Evolutionary conservation across 768 basidiomycete species (phyloP).

Genomic region (Rhizopogon vinicolor): DNA sequence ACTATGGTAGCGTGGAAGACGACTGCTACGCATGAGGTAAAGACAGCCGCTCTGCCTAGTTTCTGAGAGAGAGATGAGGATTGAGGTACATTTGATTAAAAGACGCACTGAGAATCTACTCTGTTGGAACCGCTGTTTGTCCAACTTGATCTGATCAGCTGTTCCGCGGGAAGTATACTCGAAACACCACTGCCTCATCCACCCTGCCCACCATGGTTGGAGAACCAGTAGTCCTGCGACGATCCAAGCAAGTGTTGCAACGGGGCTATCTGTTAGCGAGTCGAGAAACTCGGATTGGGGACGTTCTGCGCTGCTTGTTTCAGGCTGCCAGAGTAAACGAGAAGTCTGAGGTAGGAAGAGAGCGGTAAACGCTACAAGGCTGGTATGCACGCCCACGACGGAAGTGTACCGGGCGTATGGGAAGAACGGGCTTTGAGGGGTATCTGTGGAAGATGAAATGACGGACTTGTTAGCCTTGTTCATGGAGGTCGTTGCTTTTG

Average conservation of each 20-base stretch:
- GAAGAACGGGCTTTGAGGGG: constrained; percentile 20
- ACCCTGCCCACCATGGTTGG: constrained; percentile 70
- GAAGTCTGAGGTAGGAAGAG: constrained; percentile 68
- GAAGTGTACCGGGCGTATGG: constrained; percentile 61
- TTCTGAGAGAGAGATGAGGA: constrained; percentile 33
- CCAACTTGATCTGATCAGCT: constrained; percentile 37
- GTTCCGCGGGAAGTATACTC: constrained; percentile 36
- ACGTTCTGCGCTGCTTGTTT: constrained; percentile 39
- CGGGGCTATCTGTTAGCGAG: constrained; percentile 57
- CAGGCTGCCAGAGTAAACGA: constrained; percentile 36
- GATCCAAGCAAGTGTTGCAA: constrained; percentile 53
- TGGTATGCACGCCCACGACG: constrained; percentile 60
- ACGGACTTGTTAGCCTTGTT: neutral
- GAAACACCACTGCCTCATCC: constrained; percentile 57
- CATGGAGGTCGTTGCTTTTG: neutral
- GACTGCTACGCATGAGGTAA: constrained; percentile 48
- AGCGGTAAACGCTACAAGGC: constrained; percentile 59
- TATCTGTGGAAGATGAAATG: neutral
- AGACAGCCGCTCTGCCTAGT: constrained; percentile 42
- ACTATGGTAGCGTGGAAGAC: constrained; percentile 47
- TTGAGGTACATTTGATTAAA: neutral
- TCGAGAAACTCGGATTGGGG: constrained; percentile 72
- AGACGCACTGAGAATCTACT: constrained; percentile 36
- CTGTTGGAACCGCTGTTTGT: constrained; percentile 34
- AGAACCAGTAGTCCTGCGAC: constrained; percentile 49